Base-by-base conservation (phyloP, 1,284 basidiomycete genomes). In the Trametes polyzona region DNA sequence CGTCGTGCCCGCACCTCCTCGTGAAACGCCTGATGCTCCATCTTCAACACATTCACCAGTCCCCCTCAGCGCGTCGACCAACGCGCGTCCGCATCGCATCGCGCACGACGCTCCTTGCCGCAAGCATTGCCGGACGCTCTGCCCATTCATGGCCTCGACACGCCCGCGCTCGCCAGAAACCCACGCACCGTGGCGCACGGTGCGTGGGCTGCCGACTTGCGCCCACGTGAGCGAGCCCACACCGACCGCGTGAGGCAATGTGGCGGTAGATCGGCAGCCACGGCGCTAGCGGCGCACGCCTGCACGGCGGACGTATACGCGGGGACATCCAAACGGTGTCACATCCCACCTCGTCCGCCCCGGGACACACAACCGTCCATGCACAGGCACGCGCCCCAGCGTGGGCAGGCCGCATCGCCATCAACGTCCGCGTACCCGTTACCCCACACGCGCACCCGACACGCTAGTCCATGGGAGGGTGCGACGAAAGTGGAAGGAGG, bases 1-100 rank as follows among this genome's bases (percentile, higher is more conserved):
- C 36, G n/a, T 33, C 56, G 47, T 44, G 26, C 19, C 42, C 39
- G 8, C 14, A n/a, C 44, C 46, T 24, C 24, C 33, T 39, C 35
- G 27, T 49, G 40, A 52, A 59, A 59, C 53, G 30, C 52, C 16
- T 61, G 55, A 61, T 57, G 55, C 53, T 52, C 60, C 60, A 61
- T 47, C 50, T 32, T 21, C 47, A 43, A 35, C 51, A 24, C 42
- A n/a, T 29, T 14, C 17, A 30, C 23, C 24, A 5, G 17, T 33
- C 27, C 48, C 16, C 17, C 32, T 26, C 32, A 24, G 36, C 47
- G 23, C 43, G 35, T 41, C 21, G 26, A n/a, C 23, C 19, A 39
- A 36, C 23, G 24, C 23, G 46, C 47, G 21, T 30, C 43, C 35
- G 14, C 58, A 46, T 50, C 47, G 42, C 51, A 36, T 26, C 49